These are phyloP conservation scores for Gaeumannomyces sp. DNA, from an alignment of 2,329 filamentous ascomycete genomes.

Conservation along the genomic window DNA sequence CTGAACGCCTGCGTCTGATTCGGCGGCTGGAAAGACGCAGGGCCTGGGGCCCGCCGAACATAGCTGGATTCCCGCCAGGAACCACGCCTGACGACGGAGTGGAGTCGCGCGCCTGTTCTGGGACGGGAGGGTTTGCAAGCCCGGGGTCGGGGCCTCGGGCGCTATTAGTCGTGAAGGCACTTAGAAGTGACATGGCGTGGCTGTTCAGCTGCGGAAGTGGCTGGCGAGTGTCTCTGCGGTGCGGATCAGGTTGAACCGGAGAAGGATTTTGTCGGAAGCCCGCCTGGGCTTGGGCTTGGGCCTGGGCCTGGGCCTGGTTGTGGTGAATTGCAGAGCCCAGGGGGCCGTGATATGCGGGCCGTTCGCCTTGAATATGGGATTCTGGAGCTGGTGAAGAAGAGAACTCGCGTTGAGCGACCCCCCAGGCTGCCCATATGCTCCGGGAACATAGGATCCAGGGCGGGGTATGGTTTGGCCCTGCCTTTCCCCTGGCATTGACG, in stretches of 20 bases:
- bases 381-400: constrained; percentile 5
- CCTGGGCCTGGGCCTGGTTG: not conserved
- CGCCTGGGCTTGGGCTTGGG: not conserved
- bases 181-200: constrained; percentile 32
- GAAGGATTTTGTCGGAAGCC: not conserved
- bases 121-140: constrained; percentile 9
- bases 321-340: not conserved
- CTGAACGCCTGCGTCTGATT: constrained; percentile 6
- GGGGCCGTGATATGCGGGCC: constrained; percentile 11
- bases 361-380: constrained; percentile 4
- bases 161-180: constrained; percentile 30
- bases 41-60: constrained; percentile 6
- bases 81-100: not conserved
- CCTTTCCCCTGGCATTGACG: not conserved
- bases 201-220: constrained; percentile 23
- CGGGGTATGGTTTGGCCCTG: not conserved
- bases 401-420: not conserved
- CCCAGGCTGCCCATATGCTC: not conserved
- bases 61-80: not conserved
- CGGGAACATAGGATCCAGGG: not conserved
- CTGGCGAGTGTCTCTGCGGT: constrained; percentile 15
- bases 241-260: constrained; percentile 9
- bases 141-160: constrained; percentile 14
- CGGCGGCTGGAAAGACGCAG: not conserved
- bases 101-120: constrained; percentile 10